These are phyloP conservation scores for Porcisia hertigi DNA, from an alignment of 208 protist genomes.

Conservation along the genomic window DNA sequence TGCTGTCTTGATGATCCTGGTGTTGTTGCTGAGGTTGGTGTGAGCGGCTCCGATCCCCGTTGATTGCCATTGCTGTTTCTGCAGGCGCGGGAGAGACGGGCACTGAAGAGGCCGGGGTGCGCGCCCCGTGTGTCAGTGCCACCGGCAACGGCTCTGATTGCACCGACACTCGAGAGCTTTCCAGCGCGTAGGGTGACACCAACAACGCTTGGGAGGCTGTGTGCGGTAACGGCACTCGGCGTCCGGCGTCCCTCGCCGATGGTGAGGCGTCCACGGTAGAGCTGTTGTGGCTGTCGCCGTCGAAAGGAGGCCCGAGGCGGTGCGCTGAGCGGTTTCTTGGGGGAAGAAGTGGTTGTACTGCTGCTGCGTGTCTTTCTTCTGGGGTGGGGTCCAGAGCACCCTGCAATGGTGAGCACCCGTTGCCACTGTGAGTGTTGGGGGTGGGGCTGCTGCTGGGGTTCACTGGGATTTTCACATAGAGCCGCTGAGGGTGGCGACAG, in stretches of 20 bases:
- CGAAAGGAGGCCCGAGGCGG: background rate
- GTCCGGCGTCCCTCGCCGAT: background rate
- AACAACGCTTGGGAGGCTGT: background rate
- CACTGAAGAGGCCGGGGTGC: slow-evolving; percentile 1
- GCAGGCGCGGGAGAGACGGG: background rate
- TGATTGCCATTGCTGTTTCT: background rate
- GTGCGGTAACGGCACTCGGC: background rate
- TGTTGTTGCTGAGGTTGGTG: background rate
- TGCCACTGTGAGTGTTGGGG: background rate
- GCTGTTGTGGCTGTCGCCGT: background rate
- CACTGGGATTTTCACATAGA: slow-evolving; percentile 11
- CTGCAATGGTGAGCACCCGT: background rate
- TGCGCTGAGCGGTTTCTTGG: background rate
- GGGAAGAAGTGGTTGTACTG: background rate
- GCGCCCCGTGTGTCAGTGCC: background rate
- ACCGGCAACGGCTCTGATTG: slow-evolving; percentile 16
- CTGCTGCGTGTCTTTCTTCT: background rate
- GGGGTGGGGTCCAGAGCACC: background rate
- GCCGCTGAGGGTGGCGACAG: slow-evolving; percentile 21
- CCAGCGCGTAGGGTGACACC: slow-evolving; percentile 11
- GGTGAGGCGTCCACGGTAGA: background rate
- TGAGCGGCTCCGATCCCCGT: background rate
- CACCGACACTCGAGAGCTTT: slow-evolving; percentile 19
- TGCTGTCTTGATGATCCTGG: background rate
- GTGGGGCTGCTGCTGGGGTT: background rate